Percentiles rank a stretch among this genome's conserved stretches.
phyloP scores from a whole-genome alignment of 2,329 filamentous ascomycete species.

The Venturia effusa region DNA sequence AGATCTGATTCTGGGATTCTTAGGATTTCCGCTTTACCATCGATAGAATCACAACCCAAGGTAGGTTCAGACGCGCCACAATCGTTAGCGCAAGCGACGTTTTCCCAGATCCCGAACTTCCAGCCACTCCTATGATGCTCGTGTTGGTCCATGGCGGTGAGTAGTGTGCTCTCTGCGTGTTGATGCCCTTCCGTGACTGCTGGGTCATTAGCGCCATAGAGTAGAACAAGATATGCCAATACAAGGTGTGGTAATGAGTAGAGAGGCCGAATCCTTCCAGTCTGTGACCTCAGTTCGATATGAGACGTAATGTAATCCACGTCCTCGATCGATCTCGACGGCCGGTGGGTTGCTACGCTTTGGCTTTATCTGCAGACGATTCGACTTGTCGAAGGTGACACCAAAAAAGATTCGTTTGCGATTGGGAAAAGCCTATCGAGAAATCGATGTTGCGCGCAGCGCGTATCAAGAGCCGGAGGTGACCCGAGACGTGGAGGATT shows the following conservation, averaged over 20 bases:
- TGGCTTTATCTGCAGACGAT: too few relatives aligned
- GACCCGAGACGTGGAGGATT: too few relatives aligned
- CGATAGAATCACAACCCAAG: slow-evolving; percentile 95
- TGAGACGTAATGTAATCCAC: not conserved
- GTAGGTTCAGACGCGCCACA: slow-evolving; percentile 77
- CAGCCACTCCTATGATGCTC: slow-evolving; percentile 92
- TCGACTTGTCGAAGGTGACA: too few relatives aligned
- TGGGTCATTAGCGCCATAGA: not conserved
- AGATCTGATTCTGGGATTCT: slow-evolving; percentile 16
- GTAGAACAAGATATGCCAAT: not conserved
- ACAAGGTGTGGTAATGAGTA: not conserved
- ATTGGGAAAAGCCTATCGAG: too few relatives aligned
- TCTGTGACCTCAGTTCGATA: not conserved
- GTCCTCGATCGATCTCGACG: not conserved
- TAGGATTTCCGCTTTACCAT: slow-evolving; percentile 52
- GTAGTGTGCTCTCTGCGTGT: slow-evolving; percentile 53
- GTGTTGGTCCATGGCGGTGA: slow-evolving; percentile 92
- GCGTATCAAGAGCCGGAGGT: too few relatives aligned
- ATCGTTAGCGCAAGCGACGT: slow-evolving; percentile 90
- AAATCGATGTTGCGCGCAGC: too few relatives aligned
- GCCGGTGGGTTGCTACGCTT: too few relatives aligned
- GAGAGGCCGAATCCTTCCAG: not conserved
- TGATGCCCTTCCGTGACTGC: not conserved
- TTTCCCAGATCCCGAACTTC: slow-evolving; percentile 91
- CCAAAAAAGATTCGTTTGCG: too few relatives aligned